phyloP scores from a whole-genome alignment of 768 basidiomycete species.

The Mycena sanguinolenta region DNA sequence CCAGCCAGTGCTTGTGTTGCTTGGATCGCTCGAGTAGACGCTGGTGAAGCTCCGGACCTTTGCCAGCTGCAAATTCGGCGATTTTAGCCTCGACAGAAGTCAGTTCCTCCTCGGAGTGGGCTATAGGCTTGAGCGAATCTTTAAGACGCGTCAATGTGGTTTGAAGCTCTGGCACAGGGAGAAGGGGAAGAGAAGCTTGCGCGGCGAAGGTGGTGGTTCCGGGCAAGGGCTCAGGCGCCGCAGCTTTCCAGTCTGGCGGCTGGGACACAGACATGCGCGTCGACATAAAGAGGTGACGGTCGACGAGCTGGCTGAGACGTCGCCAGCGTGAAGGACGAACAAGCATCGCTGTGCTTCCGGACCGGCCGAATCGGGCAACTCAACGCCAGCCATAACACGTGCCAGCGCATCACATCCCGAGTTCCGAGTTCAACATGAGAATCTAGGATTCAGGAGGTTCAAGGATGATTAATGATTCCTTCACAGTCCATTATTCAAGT shows the following conservation, averaged over 20 bases:
- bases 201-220: conserved; percentile 73
- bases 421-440: too few relatives aligned
- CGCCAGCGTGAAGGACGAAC: background rate
- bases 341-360: background rate
- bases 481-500: too few relatives aligned
- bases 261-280: conserved; percentile 41
- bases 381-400: conserved; percentile 3
- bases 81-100: conserved; percentile 70
- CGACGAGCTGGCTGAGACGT: conserved; percentile 12
- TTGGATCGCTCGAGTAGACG: conserved; percentile 69
- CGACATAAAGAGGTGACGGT: conserved; percentile 30
- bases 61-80: conserved; percentile 67
- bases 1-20: conserved; percentile 84
- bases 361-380: conserved; percentile 12
- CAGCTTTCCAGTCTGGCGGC: conserved; percentile 78
- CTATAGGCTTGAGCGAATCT: conserved; percentile 65
- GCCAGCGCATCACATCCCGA: background rate
- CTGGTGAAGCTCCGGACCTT: conserved; percentile 72
- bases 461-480: too few relatives aligned
- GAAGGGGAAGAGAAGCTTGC: conserved; percentile 72
- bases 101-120: conserved; percentile 73
- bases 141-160: conserved; percentile 61
- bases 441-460: too few relatives aligned
- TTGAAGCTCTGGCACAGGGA: conserved; percentile 86
- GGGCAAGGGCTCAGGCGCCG: conserved; percentile 69